Base-by-base conservation (phyloP, 129 eudicot species). In the Oenanthe sinensis region DNA sequence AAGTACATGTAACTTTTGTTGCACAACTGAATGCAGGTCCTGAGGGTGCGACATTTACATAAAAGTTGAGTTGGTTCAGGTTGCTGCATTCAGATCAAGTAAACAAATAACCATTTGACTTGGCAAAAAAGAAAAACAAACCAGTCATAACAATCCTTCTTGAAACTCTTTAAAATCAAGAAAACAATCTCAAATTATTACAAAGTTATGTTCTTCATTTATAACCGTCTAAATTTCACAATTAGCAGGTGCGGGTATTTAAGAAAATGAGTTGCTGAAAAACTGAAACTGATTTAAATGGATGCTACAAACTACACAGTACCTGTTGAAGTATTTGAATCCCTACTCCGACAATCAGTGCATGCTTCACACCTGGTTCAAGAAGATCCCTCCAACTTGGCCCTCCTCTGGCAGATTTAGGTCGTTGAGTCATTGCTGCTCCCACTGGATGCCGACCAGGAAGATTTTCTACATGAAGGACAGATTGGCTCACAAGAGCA, bases 301-400 rank as follows among this genome's bases (percentile, higher is more conserved):
- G 20, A 42, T 71, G 36, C 33, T 20, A 46, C 28, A 42, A 22
- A 26, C 46, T 62, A 71, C 2, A 44, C 47, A 28, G 83, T 84
- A 94, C 98, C 97, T 94, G 98, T 78, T 94, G 98, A 86, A 94
- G 98, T 83, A 94, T 87, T 81, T 94, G 98, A 75, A 94, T 77
- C 69, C 98, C 97, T 22, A 91, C 87, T 14, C 98, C 98, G 45
- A 94, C 98, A 80, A 91, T 79, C 78, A 94, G 85, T 68, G 98
- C 98, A 80, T 90, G 89, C 84, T 87, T 91, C 70, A 94, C 87
- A 48, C 98, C 98, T 17, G 97, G 97, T 79, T 91, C 98, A 33
- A 84, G 75, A 81, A 94, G 93, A 52, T 88, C 98, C 62, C 77
- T 75, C 98, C 92, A 94, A 85, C 85, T 79, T 3, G 96, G 39